phyloP scores from a whole-genome alignment of 768 basidiomycete genomes.

The Mycena kentingensis region DNA sequence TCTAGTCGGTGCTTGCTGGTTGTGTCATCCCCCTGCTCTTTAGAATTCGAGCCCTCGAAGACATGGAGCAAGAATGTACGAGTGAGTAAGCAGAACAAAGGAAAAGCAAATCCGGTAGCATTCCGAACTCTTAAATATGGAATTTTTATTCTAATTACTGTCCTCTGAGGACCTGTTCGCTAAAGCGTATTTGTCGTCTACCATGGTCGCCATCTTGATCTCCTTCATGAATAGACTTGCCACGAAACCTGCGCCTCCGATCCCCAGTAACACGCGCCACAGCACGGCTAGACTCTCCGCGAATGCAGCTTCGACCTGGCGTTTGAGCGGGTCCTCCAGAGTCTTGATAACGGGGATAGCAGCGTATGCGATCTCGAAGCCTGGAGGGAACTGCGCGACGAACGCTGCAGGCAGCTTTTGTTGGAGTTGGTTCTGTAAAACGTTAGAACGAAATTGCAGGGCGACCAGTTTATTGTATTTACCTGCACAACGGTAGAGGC shows the following conservation, averaged over 20 bases:
- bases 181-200: constrained; percentile 30
- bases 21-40: no score
- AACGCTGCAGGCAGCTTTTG: constrained; percentile 9
- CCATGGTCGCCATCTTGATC: constrained; percentile 30
- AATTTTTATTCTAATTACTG: no score
- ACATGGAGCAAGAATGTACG: no score
- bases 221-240: constrained; percentile 34
- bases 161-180: no score
- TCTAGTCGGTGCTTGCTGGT: no score
- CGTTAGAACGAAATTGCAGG: not conserved
- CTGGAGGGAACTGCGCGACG: constrained; percentile 5
- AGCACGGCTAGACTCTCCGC: constrained; percentile 37
- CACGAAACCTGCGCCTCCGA: constrained; percentile 39
- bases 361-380: constrained; percentile 9
- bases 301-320: constrained; percentile 43
- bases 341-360: constrained; percentile 19
- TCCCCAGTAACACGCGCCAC: constrained; percentile 45
- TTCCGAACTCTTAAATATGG: no score
- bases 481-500: constrained; percentile 35
- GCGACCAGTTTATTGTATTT: not conserved
- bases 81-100: no score
- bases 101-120: no score
- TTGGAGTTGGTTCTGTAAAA: constrained; percentile 40
- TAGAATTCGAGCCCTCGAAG: no score
- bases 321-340: constrained; percentile 23